Evolutionary conservation across 345 rosid genomes (phyloP).

Genomic region (Luvunga scandens): DNA sequence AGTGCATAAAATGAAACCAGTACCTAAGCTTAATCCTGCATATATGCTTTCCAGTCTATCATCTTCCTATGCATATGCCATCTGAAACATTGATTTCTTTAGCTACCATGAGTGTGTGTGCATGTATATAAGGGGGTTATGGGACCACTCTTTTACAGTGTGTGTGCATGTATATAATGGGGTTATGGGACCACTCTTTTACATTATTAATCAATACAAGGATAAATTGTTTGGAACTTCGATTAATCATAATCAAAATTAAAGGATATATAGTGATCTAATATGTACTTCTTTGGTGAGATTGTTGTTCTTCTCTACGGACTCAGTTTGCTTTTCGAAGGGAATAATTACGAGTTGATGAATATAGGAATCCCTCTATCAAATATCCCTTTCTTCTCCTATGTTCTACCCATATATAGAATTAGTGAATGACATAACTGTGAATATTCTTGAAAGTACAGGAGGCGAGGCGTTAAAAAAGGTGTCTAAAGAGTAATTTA

Average conservation of each 20-base stretch:
- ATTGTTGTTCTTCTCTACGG: not conserved
- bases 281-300: not conserved
- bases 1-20: not conserved
- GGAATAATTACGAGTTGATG: not conserved
- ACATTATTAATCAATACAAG: not conserved
- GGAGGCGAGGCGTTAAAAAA: too few species aligned
- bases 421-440: too few species aligned
- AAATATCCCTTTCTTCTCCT: not conserved
- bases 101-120: not conserved
- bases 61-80: not conserved
- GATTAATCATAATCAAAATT: not conserved
- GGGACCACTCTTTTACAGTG: not conserved
- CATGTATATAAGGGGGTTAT: not conserved
- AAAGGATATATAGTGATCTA: not conserved
- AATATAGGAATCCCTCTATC: not conserved
- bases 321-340: not conserved
- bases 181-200: too few species aligned
- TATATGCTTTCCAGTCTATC: too few species aligned
- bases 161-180: too few species aligned
- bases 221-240: not conserved
- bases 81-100: not conserved
- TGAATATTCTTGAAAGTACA: too few species aligned
- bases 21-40: too few species aligned
- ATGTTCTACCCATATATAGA: not conserved
- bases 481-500: too few species aligned